Evolutionary conservation across 257 asterid species (phyloP).

Genomic region (Primulina eburnea): DNA sequence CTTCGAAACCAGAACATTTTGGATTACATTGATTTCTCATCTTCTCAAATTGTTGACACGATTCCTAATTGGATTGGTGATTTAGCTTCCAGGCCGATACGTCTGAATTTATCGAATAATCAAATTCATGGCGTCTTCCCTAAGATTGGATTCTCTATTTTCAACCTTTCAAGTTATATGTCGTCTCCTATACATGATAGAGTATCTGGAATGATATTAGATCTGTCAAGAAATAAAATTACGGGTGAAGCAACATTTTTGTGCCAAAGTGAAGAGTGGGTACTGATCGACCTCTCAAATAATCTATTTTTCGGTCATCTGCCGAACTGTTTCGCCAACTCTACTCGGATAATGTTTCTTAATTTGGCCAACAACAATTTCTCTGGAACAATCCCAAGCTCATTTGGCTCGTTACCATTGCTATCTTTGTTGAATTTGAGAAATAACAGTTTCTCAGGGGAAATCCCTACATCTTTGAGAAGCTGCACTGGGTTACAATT

Average conservation of each 20-base stretch:
- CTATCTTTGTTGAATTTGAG: background rate
- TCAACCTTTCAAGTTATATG: background rate
- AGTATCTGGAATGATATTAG: background rate
- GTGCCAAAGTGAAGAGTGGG: background rate
- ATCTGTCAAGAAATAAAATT: background rate
- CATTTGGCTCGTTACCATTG: background rate
- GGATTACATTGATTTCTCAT: background rate
- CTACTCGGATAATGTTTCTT: background rate
- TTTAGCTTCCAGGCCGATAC: background rate
- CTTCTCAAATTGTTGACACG: slow-evolving; percentile 9
- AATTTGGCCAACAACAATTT: slow-evolving; percentile 14
- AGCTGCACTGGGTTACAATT: background rate
- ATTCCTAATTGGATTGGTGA: slow-evolving; percentile 22
- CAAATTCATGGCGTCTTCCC: slow-evolving; percentile 12
- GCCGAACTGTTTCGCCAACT: slow-evolving; percentile 10
- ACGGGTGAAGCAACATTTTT: background rate
- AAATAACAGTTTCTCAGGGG: slow-evolving; percentile 15
- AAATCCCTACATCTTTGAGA: slow-evolving; percentile 17
- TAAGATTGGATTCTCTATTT: background rate
- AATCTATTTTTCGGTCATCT: slow-evolving; percentile 3
- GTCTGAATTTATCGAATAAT: slow-evolving; percentile 9
- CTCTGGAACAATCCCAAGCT: slow-evolving; percentile 9
- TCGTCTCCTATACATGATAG: no score
- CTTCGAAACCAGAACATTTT: background rate
- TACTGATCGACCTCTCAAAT: slow-evolving; percentile 5